Conservation (phyloP, 176 grass and related monocot genomes). For the Triticum turgidum region DNA sequence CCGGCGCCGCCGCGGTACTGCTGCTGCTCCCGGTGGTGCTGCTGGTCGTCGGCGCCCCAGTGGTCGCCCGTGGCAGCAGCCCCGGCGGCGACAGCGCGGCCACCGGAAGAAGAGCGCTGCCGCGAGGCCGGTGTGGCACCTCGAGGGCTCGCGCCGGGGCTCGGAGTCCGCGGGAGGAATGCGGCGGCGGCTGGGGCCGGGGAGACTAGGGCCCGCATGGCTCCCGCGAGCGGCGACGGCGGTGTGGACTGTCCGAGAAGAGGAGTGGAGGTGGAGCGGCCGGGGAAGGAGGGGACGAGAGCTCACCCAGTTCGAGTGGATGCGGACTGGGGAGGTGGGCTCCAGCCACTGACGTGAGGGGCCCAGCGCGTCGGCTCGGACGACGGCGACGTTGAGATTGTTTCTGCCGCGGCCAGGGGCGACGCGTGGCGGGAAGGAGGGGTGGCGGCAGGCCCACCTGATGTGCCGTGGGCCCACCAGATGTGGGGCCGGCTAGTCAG, state of each 20-base stretch:
- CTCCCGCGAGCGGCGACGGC: neutral
- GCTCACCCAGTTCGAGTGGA: neutral
- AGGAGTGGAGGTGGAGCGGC: neutral
- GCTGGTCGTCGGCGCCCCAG: conserved; percentile 35
- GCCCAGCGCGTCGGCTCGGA: conserved; percentile 23
- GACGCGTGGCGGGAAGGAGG: conserved; percentile 30
- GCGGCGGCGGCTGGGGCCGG: conserved; percentile 15
- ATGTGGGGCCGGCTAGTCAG: too few relatives aligned
- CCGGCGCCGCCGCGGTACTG: neutral
- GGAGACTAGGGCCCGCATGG: conserved; percentile 38
- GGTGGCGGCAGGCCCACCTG: too few relatives aligned
- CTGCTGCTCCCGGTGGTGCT: neutral
- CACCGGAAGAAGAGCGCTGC: neutral
- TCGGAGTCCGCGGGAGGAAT: conserved; percentile 5
- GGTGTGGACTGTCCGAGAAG: neutral
- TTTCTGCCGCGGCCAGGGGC: conserved; percentile 15
- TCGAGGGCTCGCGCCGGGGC: neutral
- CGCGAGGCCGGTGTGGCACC: neutral
- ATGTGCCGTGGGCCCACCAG: too few relatives aligned
- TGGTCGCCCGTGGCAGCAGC: conserved; percentile 45
- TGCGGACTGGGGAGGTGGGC: neutral
- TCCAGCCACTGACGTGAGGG: neutral
- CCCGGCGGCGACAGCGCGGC: neutral
- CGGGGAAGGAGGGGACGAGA: neutral
- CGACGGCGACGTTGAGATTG: neutral